Conservation (phyloP, 371 early-diverging fungal species). For the Syncephalis plumigaleata region DNA sequence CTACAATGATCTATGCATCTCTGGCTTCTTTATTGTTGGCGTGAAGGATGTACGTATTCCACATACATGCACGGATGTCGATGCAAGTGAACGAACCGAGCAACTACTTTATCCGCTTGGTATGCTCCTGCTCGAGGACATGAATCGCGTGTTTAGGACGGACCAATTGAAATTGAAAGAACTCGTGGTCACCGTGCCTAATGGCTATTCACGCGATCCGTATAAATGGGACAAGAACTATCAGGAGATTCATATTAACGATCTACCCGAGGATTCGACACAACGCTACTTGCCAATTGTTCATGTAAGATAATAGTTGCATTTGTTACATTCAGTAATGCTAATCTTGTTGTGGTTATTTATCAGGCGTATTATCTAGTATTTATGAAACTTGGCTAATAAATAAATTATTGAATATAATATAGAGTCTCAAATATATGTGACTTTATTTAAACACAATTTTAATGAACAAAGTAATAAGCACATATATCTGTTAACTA, state of each 20-base stretch:
- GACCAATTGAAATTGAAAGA: constrained; percentile 51
- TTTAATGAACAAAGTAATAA: too few relatives aligned
- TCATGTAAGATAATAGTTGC: constrained; percentile 13
- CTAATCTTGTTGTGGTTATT: not conserved
- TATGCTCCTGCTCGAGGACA: constrained; percentile 60
- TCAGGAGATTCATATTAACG: constrained; percentile 11
- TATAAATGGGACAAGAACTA: constrained; percentile 15
- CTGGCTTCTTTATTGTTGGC: constrained; percentile 52
- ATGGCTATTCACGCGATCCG: constrained; percentile 56
- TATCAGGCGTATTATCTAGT: constrained; percentile 20
- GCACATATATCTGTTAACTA: too few relatives aligned
- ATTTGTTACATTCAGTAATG: not conserved
- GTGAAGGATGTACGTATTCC: constrained; percentile 47
- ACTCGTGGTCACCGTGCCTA: constrained; percentile 63
- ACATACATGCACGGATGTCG: not conserved
- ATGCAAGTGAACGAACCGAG: not conserved
- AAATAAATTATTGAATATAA: not conserved
- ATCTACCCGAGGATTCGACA: constrained; percentile 6
- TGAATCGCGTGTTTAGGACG: constrained; percentile 31
- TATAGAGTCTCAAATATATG: not conserved
- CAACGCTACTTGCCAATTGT: constrained; percentile 17
- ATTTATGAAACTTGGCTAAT: constrained; percentile 16
- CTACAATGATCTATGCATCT: constrained; percentile 22
- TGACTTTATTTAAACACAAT: not conserved
- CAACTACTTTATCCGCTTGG: constrained; percentile 55